Conservation (phyloP, 176 grass and related monocot species). For the Otatea glauca region DNA sequence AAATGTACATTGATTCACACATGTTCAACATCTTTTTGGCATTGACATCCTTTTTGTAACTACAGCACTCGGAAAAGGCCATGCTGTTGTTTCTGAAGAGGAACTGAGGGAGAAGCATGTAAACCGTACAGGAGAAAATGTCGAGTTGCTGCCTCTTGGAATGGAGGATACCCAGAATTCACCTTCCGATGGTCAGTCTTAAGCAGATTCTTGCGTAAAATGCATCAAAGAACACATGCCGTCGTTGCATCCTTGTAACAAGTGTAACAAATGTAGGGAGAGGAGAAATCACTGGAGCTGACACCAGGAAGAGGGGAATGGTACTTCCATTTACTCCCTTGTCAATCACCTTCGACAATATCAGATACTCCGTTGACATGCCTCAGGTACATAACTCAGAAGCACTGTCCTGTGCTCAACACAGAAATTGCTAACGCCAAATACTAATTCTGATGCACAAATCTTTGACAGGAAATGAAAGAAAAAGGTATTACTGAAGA, state of each 20-base stretch:
- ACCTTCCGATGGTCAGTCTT: slow-evolving; percentile 44
- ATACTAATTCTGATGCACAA: slow-evolving; percentile 24
- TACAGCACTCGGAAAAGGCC: slow-evolving; percentile 77
- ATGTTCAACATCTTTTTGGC: slow-evolving; percentile 5
- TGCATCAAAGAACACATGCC: slow-evolving; percentile 6
- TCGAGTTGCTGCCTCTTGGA: slow-evolving; percentile 51
- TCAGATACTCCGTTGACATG: slow-evolving; percentile 93
- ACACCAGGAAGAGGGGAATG: slow-evolving; percentile 80
- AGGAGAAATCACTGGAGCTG: slow-evolving; percentile 51
- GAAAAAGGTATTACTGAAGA: slow-evolving; percentile 69
- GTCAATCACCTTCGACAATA: slow-evolving; percentile 74
- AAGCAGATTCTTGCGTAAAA: neutral
- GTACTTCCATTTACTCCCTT: slow-evolving; percentile 83
- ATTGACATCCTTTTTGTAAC: slow-evolving; percentile 41
- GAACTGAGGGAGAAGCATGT: slow-evolving; percentile 72
- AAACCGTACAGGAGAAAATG: slow-evolving; percentile 75
- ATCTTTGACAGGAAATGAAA: slow-evolving; percentile 84
- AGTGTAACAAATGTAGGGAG: slow-evolving; percentile 59
- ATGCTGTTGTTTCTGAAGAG: slow-evolving; percentile 87
- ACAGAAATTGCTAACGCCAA: neutral
- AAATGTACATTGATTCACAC: slow-evolving; percentile 31
- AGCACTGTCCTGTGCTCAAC: neutral
- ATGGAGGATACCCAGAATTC: slow-evolving; percentile 41
- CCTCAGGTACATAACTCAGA: slow-evolving; percentile 65
- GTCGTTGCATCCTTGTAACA: slow-evolving; percentile 31